Base-by-base conservation (phyloP, 768 basidiomycete species). In the Filobasidium wieringae region DNA sequence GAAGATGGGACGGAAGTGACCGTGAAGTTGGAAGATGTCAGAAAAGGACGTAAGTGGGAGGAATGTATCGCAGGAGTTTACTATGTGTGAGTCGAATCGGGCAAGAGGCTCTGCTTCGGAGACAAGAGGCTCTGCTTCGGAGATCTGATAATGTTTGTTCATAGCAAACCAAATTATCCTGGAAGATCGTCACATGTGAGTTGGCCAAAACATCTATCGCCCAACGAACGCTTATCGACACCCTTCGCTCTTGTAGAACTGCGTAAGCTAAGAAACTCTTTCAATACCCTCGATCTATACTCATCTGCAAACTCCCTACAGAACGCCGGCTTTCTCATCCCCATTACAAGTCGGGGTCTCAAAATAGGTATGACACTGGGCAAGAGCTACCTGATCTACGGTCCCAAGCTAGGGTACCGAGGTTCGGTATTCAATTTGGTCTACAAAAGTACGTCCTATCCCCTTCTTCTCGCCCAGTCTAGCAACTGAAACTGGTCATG, bases 251-350 rank as follows among this genome's bases (percentile, higher is more conserved):
- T 34, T 7, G 1, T 27, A 63, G 64, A 66, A 67, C 56, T 68
- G 67, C 41, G 65, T 65, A 36, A 59, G 61, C 52, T 14, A 7
- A 7, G 49, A n/a, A n/a, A n/a, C 26, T 50, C 6, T 17, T 37
- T 54, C 24, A 45, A 26, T 19, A 1, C 17, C 27, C 17, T 36
- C 40, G 27, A 36, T 55, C 27, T 40, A 4, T 37, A 14, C 9
- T 49, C 47, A 24, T 19, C n/a, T 33, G 19, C 24, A 1, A 26
- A 12, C 30, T 32, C 19, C 30, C 63, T 86, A 86, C 60, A 89
- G 88, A 95, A 93, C 65, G 89, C 81, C 4, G 91, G 91, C 2
- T 95, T 95, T 74, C 77, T 93, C 33, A 83, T 91, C 7, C 81
- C 84, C 22, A 77, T 80, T 5, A 66, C 66, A 0, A 81, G 83